Conservation (phyloP, 306 rosid species). For the Trifolium subterraneum region DNA sequence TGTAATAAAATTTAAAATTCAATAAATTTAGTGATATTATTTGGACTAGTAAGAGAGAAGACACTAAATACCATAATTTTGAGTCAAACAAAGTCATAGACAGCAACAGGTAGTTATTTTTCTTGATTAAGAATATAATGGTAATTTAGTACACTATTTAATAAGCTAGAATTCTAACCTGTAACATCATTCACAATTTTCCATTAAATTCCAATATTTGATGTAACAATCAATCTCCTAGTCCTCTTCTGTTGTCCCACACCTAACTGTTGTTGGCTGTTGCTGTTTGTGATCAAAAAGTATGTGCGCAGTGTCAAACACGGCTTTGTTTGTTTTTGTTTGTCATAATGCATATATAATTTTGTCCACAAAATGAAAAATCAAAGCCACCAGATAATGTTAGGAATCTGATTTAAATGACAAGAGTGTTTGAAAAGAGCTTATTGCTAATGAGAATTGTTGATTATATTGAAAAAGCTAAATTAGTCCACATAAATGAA, state of each 20-base stretch:
- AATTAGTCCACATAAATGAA: no score
- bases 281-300: background rate
- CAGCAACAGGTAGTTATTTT: background rate
- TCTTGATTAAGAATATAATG: conserved; percentile 42
- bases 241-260: background rate
- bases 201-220: conserved; percentile 33
- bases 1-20: background rate
- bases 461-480: no score
- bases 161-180: background rate
- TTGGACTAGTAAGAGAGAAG: conserved; percentile 6
- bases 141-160: conserved; percentile 2
- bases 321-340: background rate
- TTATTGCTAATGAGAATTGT: no score
- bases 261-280: background rate
- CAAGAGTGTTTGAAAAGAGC: background rate
- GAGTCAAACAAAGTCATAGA: conserved; percentile 50
- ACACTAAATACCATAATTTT: conserved; percentile 36
- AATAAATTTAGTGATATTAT: conserved; percentile 24
- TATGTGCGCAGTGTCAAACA: background rate
- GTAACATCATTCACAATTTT: conserved; percentile 35
- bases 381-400: background rate
- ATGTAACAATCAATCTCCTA: conserved; percentile 25
- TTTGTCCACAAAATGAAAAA: background rate
- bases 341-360: background rate
- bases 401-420: background rate